These are phyloP conservation scores for Moesziomyces parantarcticus DNA, from an alignment of 1,284 basidiomycete species.

Conservation along the genomic window DNA sequence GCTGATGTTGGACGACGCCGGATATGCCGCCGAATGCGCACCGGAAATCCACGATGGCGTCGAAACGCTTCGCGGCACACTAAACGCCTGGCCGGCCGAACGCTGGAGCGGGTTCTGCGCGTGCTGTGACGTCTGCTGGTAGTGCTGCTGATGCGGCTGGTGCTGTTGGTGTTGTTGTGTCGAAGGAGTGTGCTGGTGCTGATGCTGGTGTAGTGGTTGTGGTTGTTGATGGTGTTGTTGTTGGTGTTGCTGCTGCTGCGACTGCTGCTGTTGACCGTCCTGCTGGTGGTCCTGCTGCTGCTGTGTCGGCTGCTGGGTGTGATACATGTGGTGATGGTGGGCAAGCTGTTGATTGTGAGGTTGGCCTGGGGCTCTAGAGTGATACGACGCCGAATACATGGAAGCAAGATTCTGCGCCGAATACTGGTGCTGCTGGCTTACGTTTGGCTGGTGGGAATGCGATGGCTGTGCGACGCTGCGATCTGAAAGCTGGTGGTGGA, in stretches of 20 bases:
- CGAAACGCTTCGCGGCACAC: slow-evolving; percentile 17
- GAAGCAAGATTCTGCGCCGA: neutral
- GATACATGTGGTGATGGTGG: slow-evolving; percentile 2
- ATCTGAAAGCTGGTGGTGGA: neutral
- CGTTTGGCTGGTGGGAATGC: neutral
- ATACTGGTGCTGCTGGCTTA: neutral
- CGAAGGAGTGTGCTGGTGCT: neutral
- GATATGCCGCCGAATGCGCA: slow-evolving; percentile 4
- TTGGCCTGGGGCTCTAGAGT: slow-evolving; percentile 7
- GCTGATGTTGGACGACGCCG: slow-evolving; percentile 3
- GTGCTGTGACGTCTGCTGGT: slow-evolving; percentile 4
- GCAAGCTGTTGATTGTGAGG: neutral
- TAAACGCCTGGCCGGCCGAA: slow-evolving; percentile 9
- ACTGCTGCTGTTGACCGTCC: neutral
- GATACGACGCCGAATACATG: slow-evolving; percentile 21
- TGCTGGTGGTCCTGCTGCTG: neutral
- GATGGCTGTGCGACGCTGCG: neutral
- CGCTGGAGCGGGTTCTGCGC: neutral
- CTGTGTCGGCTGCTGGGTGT: slow-evolving; percentile 2
- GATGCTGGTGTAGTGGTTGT: neutral
- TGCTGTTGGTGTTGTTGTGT: neutral
- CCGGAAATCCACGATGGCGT: slow-evolving; percentile 26
- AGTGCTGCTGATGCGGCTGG: neutral
- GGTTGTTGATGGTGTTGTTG: slow-evolving; percentile 1
- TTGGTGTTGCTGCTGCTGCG: slow-evolving; percentile 7